These are phyloP conservation scores for Ormosia semicastrata DNA, from an alignment of 306 rosid genomes.

Conservation along the genomic window DNA sequence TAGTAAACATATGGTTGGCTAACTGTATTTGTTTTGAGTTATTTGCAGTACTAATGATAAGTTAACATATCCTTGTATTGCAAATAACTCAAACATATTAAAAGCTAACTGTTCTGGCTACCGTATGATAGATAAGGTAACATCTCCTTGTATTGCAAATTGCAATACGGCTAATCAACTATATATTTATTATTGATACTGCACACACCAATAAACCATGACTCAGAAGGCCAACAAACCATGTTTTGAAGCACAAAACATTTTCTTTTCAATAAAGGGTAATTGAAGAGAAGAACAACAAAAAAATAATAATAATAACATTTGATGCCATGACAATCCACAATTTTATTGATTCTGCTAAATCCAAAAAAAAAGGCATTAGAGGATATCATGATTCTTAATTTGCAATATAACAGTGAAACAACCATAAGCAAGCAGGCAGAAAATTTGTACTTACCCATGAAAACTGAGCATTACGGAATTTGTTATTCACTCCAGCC, in stretches of 20 bases:
- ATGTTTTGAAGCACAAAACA: neutral
- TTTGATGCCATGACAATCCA: neutral
- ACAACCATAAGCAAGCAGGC: neutral
- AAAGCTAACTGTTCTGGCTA: neutral
- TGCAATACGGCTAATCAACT: neutral
- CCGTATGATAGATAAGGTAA: neutral
- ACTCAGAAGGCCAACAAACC: neutral
- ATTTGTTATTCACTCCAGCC: conserved; percentile 83
- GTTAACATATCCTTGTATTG: neutral
- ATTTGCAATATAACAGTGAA: neutral
- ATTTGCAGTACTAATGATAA: neutral
- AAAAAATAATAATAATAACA: neutral
- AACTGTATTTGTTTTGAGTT: neutral
- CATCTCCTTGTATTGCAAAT: neutral
- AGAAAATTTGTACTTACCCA: conserved; percentile 61
- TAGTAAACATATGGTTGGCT: neutral
- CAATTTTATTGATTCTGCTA: neutral
- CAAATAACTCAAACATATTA: neutral
- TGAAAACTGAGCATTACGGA: conserved; percentile 91
- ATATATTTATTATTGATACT: neutral
- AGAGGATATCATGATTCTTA: neutral
- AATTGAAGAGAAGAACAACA: neutral
- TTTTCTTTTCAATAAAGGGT: neutral
- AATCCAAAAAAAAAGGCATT: neutral
- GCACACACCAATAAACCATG: neutral